Evolutionary conservation across 2,329 filamentous ascomycete genomes (phyloP), one percentile per base, ranked within the genome.

Genomic region (Pseudogymnoascus sp.): DNA sequence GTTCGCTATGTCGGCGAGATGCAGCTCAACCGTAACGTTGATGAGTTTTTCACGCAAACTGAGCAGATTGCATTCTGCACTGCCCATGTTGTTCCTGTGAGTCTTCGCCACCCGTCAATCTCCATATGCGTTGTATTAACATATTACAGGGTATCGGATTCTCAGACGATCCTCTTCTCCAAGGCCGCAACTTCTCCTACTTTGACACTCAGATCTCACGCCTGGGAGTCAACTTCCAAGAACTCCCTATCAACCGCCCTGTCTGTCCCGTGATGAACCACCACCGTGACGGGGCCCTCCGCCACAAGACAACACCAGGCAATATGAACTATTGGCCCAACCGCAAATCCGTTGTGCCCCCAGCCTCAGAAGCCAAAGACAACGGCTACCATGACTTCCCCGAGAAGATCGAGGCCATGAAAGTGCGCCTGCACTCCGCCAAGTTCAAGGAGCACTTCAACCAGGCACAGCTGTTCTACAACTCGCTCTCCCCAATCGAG

Each of bases 381-480:
- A 87, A 86, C 1, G 87, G 81, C 0, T 94, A 91, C 66, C 72
- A 84, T 3, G 88, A 91, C 55, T 88, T 85, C 67, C 82, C 85
- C 0, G 76, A 84, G 64, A 87, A 86, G 72, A 75, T 89, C 1
- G 78, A 77, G 4, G 89, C 89, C 2, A 85, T 89, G 71, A 93
- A 94, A 77, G 77, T 80, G 15, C 84, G 90, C 9, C 77, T 86
- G 5, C 79, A 83, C 70, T 88, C 85, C 66, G 80, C 80, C 67
- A 93, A 93, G 76, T 93, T 93, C 79, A 82, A 80, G 65, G 89
- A 94, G 65, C 88, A 93, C 71, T 84, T 83, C 74, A 86, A 82
- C 59, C 90, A 94, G 72, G 89, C 90, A 0, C 88, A 92, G 71
- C 78, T 93, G 1, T 94, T 94, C 77, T 93, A 86, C 77, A 93